Evolutionary conservation across 768 basidiomycete species (phyloP), one percentile per base, ranked within the genome.

Genomic region (Mycena amicta): DNA sequence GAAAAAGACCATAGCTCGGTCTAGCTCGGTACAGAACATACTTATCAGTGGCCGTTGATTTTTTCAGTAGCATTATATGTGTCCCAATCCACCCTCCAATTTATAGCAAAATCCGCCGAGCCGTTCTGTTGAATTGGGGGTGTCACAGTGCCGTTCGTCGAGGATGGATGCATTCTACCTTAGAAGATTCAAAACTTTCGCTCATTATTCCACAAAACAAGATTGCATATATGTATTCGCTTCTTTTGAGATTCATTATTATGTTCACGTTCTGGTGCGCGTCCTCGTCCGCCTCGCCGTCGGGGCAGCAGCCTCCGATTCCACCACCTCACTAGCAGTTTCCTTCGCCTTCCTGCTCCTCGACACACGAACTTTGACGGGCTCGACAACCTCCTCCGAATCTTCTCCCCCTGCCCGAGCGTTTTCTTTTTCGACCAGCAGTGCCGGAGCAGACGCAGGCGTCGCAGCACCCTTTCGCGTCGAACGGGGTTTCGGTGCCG

Each of bases 361-460:
- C 29, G 76, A 74, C 15, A 74, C 70, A 43, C 73, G 70, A 22
- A 75, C 68, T 60, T 77, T 79, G 18, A 66, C 68, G 27, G 68
- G 62, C 27, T 47, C 71, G 0, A 68, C 72, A 22, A 73, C 70
- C 11, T 72, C 72, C 5, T 70, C 71, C 1, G 74, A 71, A n/a
- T n/a, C n/a, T n/a, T n/a, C n/a, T n/a, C n/a, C n/a, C n/a, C n/a
- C n/a, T 1, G 75, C 66, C 52, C 80, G 80, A 66, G 80, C 78
- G 59, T 81, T 80, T 53, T 80, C 73, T 4, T 68, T 68, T 5
- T 67, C 63, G 31, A 69, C 65, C 31, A 61, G 63, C 2, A n/a
- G n/a, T 2, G 70, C 71, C 25, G 73, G 55, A n/a, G 61, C 57
- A 11, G 61, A 59, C 22, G 55, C 57, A 29, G n/a, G n/a, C 23